These are phyloP conservation scores for Leccinum solheimii DNA, from an alignment of 1,284 basidiomycete genomes.

Conservation along the genomic window DNA sequence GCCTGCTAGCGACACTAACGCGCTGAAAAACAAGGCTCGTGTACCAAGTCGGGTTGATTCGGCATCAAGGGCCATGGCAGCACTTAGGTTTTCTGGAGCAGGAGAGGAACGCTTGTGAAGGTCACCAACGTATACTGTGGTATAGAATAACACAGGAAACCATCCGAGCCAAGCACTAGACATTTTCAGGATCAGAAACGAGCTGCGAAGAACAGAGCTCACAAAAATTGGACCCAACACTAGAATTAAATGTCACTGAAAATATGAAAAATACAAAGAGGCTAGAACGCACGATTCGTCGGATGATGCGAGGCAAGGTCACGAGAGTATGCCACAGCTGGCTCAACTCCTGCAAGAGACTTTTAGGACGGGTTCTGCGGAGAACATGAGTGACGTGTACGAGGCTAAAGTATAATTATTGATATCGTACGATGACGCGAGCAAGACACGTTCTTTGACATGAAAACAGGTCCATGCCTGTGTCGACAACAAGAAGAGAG, in stretches of 20 bases:
- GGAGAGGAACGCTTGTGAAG: conserved; percentile 64
- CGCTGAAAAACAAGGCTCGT: conserved; percentile 77
- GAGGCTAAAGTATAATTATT: neutral
- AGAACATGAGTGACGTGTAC: conserved; percentile 15
- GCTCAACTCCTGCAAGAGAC: conserved; percentile 52
- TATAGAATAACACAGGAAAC: conserved; percentile 91
- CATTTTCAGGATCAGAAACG: conserved; percentile 8
- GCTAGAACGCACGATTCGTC: conserved; percentile 65
- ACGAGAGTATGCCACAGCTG: conserved; percentile 71
- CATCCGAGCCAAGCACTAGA: conserved; percentile 79
- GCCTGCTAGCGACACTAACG: conserved; percentile 67
- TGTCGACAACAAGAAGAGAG: conserved; percentile 50
- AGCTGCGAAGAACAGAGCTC: conserved; percentile 32
- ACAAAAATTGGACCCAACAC: conserved; percentile 89
- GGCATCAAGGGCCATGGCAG: conserved; percentile 48
- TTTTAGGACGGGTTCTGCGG: conserved; percentile 34
- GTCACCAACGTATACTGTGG: conserved; percentile 84
- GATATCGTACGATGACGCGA: conserved; percentile 44
- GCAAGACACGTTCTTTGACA: conserved; percentile 78
- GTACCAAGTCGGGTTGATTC: conserved; percentile 83
- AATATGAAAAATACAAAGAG: conserved; percentile 9
- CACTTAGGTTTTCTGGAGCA: conserved; percentile 35
- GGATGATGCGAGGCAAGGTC: conserved; percentile 72
- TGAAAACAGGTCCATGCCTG: conserved; percentile 62
- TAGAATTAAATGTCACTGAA: conserved; percentile 30